Conservation (phyloP, 331 rosid genomes). For the Acacia pycnantha region DNA sequence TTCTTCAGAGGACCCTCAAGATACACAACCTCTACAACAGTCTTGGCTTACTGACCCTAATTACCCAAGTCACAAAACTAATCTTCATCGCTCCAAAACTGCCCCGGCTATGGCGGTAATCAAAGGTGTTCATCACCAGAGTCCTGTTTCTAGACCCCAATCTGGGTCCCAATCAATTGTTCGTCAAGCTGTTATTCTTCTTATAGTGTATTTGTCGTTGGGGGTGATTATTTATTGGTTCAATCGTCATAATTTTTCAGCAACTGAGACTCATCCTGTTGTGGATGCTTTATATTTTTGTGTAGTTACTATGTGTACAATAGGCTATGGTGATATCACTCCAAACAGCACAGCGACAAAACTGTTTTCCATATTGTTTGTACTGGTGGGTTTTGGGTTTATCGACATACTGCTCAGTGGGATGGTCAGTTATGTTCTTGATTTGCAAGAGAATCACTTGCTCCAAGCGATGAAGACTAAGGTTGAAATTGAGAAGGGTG, state of each 20-base stretch:
- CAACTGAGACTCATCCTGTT: constrained; percentile 62
- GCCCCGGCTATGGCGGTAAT: constrained; percentile 79
- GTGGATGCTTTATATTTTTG: constrained; percentile 74
- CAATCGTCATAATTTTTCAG: constrained; percentile 46
- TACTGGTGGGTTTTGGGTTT: constrained; percentile 92
- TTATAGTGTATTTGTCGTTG: constrained; percentile 44
- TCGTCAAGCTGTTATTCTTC: constrained; percentile 54
- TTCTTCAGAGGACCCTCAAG: constrained; percentile 18
- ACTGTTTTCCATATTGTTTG: constrained; percentile 79
- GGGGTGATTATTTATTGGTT: constrained; percentile 64
- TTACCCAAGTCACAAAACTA: constrained; percentile 48
- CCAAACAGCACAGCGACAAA: constrained; percentile 76
- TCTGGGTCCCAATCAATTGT: constrained; percentile 49
- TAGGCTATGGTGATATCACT: constrained; percentile 90
- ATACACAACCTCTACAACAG: constrained; percentile 26
- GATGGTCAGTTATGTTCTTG: constrained; percentile 94
- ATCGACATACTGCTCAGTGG: constrained; percentile 87
- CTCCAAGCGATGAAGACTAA: constrained; percentile 55
- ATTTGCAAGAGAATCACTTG: constrained; percentile 85
- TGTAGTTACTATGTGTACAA: constrained; percentile 73
- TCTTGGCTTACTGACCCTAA: constrained; percentile 52
- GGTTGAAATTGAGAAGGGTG: constrained; percentile 43
- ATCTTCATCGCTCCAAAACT: constrained; percentile 71
- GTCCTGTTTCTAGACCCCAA: constrained; percentile 38
- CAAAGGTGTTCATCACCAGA: constrained; percentile 34